Percentiles rank a stretch among this genome's conserved stretches.
phyloP scores from a whole-genome alignment of 192 early-diverging fungal genomes.

The Podila epigama region DNA sequence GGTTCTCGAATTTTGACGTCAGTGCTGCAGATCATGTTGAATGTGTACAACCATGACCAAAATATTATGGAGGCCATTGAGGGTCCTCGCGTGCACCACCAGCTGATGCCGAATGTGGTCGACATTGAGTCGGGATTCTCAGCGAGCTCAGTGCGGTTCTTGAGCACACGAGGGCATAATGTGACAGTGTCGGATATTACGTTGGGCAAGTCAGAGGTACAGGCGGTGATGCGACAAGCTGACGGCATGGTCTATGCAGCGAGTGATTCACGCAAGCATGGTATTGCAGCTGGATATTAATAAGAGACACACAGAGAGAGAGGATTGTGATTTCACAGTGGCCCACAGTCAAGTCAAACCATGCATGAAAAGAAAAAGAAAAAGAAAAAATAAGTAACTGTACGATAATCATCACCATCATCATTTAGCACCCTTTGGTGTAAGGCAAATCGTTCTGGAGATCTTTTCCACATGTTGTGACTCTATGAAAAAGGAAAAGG shows the following conservation, averaged over 20 bases:
- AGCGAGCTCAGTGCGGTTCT: conserved; percentile 5
- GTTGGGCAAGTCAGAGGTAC: conserved; percentile 55
- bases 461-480: too few species aligned
- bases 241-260: conserved; percentile 63
- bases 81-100: conserved; percentile 85
- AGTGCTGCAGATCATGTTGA: conserved; percentile 71
- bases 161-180: conserved; percentile 24
- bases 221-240: conserved; percentile 57
- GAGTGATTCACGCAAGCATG: conserved; percentile 69
- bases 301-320: too few species aligned
- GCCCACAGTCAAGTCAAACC: not conserved
- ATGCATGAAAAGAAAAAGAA: not conserved
- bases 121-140: conserved; percentile 34
- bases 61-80: conserved; percentile 76
- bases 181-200: conserved; percentile 33
- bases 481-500: too few species aligned
- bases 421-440: too few species aligned
- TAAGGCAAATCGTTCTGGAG: too few species aligned
- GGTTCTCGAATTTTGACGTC: conserved; percentile 86
- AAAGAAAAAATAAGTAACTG: too few species aligned
- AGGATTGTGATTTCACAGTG: not conserved
- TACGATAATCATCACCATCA: too few species aligned
- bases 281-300: conserved; percentile 66
- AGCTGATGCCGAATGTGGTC: conserved; percentile 80
- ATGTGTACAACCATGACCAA: conserved; percentile 75